Evolutionary conservation across 805 yeast species (phyloP), one percentile per base, ranked within the genome.

Genomic region (Ogataea corticis): DNA sequence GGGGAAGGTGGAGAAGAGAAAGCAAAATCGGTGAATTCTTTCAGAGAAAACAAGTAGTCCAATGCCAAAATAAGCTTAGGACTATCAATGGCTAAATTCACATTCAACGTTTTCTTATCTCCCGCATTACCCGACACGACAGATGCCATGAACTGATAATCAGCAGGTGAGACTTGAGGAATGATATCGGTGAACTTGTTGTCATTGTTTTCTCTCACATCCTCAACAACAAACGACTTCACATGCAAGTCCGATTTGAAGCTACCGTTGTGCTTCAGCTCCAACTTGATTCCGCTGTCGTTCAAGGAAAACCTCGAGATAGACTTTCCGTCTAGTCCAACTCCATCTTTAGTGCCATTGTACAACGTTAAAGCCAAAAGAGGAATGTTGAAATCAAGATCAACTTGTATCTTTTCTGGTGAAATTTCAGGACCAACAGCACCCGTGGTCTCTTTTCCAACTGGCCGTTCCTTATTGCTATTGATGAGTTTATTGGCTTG

Each of bases 1-100:
- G 38, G 21, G n/a, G 38, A 10, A 23, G 18, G 31, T 2, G 38
- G 18, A 2, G 38, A n/a, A 6, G 18, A 35, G 12, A 76, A 52
- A 0, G 81, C 87, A 35, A 69, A 70, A 44, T 77, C 82, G n/a
- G 71, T 62, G 60, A 84, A 91, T 0, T 69, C 60, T 51, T 86
- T 86, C 53, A 94, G 58, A 2, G 94, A 87, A 63, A 91, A 79
- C 29, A 92, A 58, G 63, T 88, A 91, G 59, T 91, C 98, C 54
- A 94, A 68, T 0, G 97, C 97, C 23, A 94, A 62, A 39, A 94
- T 82, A 10, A 85, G 76, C 46, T 77, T 79, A 0, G 97, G 97
- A 50, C 84, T 85, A 48, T 88, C 96, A 10, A 92, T 75, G 0
- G 89, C 80, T 4, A 85, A 59, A 57, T 82, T 74, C 2, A 77